These are phyloP conservation scores for Populus pruinosa DNA, from an alignment of 345 rosid genomes.

Conservation along the genomic window DNA sequence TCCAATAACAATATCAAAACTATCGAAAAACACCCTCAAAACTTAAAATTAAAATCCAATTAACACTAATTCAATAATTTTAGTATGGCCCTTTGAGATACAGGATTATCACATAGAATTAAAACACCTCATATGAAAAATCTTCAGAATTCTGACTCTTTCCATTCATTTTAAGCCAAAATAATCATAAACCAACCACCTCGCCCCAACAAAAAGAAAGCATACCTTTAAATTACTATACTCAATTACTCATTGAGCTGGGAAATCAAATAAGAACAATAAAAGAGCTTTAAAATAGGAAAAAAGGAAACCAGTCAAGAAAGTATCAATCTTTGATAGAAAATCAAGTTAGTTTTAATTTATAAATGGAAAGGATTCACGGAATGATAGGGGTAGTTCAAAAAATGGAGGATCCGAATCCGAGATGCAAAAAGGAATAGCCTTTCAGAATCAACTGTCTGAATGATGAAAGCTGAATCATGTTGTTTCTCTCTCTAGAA, in stretches of 20 bases:
- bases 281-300: background rate
- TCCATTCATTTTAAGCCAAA: background rate
- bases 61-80: background rate
- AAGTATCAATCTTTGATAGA: conserved; percentile 19
- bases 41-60: background rate
- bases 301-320: conserved; percentile 8
- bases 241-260: conserved; percentile 9
- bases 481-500: conserved; percentile 26
- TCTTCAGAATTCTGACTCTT: background rate
- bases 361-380: conserved; percentile 38
- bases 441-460: background rate
- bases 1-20: background rate
- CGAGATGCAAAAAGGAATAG: background rate
- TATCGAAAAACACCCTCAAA: background rate
- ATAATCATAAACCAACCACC: background rate
- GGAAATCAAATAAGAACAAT: background rate
- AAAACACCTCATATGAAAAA: background rate
- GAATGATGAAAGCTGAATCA: background rate
- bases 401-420: conserved; percentile 41
- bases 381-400: conserved; percentile 16
- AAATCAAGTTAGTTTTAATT: conserved; percentile 7
- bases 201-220: background rate
- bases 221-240: conserved; percentile 1
- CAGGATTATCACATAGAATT: background rate
- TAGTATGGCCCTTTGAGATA: background rate